phyloP scores from a whole-genome alignment of 768 basidiomycete genomes.

The Podaxis pistillaris region DNA sequence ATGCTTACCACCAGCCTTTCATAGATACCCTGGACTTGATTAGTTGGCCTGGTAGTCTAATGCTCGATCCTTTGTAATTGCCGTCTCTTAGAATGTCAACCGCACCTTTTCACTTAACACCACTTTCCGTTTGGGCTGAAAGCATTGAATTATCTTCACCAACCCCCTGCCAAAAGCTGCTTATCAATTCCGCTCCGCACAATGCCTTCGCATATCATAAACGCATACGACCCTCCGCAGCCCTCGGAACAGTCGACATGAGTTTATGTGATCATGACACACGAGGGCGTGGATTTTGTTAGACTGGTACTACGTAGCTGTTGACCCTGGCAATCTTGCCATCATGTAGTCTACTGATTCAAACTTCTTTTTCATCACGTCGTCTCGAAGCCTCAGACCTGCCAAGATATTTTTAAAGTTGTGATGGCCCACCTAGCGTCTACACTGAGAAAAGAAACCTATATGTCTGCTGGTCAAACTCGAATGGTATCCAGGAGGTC shows the following conservation, averaged over 20 bases:
- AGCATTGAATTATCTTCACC: not conserved
- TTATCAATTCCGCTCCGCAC: not conserved
- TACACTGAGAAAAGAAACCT: not conserved
- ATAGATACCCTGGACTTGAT: conserved; percentile 4
- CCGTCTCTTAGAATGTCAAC: conserved; percentile 6
- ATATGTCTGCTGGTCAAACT: not conserved
- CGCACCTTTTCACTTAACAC: not conserved
- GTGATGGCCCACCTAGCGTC: not conserved
- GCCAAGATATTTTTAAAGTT: not conserved
- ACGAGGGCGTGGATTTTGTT: too few species aligned
- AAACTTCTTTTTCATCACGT: not conserved
- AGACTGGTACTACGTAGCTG: too few species aligned
- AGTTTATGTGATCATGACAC: too few species aligned
- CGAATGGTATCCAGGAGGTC: not conserved
- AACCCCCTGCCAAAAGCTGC: too few species aligned
- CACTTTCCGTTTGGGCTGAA: not conserved
- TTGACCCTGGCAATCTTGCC: too few species aligned
- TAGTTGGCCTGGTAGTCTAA: conserved; percentile 6
- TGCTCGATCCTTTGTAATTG: conserved; percentile 11
- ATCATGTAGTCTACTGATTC: too few species aligned
- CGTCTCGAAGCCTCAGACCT: not conserved
- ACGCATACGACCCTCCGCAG: too few species aligned
- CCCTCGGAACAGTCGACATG: too few species aligned
- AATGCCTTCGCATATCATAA: not conserved
- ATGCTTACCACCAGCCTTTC: not conserved